Evolutionary conservation across 2,329 filamentous ascomycete species (phyloP), one percentile per base, ranked within the genome.

Genomic region (Eutypa lata): DNA sequence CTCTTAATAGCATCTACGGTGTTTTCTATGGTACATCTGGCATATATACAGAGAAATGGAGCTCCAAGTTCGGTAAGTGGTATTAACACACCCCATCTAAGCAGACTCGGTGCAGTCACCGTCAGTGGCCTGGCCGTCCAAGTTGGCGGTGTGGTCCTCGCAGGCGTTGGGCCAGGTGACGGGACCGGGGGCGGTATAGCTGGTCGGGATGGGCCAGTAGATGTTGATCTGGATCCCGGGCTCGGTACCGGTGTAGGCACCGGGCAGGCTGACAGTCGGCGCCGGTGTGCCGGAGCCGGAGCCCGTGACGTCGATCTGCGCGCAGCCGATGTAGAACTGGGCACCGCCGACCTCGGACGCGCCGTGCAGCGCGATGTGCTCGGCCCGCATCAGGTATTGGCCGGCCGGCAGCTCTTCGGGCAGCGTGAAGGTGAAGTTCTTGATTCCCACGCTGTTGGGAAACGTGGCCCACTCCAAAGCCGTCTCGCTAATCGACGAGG

Each of bases 291-390:
- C 72, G 49, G 51, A 66, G 2, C 73, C 72, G 26, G 69, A 67
- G n/a, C 70, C 69, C 18, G 65, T 68, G 42, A 76, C 69, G 53
- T 65, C 70, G 33, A 76, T 53, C 65, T 76, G 74, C 0, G 68
- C 72, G 56, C 74, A 76, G 5, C 68, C 69, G 43, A 75, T 70
- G 60, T 76, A 76, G 60, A 75, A 71, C 57, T 76, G 57, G 24
- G 60, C 60, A 33, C 52, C 47, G 51, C 49, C 49, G 26, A 10
- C 26, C 43, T 49, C 50, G 48, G 55, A 55, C 35, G 45, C 71
- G 57, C 71, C 70, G 64, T 76, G 74, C n/a, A 77, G 68, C 10
- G 63, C 75, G 53, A 77, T 73, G 53, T 77, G 74, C 60, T 76
- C 73, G 45, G 73, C 65, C 11, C 73, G 62, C 19, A 76, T 54